Base-by-base conservation (phyloP, 805 yeast species). In the Wickerhamomyces ciferrii region DNA sequence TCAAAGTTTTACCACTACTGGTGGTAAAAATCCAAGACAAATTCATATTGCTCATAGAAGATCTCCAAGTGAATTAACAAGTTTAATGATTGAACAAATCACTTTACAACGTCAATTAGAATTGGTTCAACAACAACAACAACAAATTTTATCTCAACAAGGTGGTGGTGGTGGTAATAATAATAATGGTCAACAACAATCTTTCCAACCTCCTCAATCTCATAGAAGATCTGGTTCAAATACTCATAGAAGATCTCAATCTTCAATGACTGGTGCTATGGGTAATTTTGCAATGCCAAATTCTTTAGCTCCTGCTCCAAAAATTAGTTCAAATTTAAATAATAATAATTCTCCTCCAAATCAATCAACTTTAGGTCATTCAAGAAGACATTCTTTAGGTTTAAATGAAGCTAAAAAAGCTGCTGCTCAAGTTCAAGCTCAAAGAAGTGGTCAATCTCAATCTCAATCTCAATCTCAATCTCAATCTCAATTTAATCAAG, bases 1-100 rank as follows among this genome's bases (percentile, higher is more conserved):
- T 18, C 47, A 55, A n/a, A 56, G 52, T 34, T 57, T 67, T 19
- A 61, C 71, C 14, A 61, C 70, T 3, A 69, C 71, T 4, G 66
- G 64, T 17, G 69, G 63, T 37, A 71, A 70, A 49, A 65, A 65
- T 46, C 84, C 85, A 36, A 76, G 77, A 54, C 80, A 79, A 50
- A 74, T 94, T 49, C 95, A 90, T 68, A 90, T 92, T 53, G 98
- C 98, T n/a, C 98, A 94, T 60, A 79, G 98, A 60, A 78, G 96
- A 50, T 86, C 97, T 3, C 97, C 97, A n/a, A 81, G 91, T 55
- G 99, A 94, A 64, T 74, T 94, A 63, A 92, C 98, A 2, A 86
- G 85, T 46, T 72, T 92, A 53, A 92, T 92, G 96, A 74, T 88
- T 58, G 98, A 92, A 67, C 95, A 87, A 61, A 80, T 86, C 62